Evolutionary conservation across 768 basidiomycete species (phyloP).

Genomic region (Leccinum fibrillosum): DNA sequence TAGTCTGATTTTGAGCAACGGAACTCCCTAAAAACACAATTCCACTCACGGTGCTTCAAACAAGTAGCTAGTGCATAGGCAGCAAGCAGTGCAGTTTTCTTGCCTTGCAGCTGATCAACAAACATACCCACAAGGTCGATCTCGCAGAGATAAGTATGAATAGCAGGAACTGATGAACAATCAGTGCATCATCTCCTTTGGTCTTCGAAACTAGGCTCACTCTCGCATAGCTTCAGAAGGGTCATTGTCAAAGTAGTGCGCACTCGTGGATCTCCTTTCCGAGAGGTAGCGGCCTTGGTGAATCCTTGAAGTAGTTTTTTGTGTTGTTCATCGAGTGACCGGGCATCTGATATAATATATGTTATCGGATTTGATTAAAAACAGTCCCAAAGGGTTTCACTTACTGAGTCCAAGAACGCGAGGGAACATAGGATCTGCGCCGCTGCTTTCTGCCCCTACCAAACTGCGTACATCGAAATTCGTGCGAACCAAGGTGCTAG

Average conservation of each 20-base stretch:
- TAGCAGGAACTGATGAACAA: neutral
- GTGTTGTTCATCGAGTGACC: no score
- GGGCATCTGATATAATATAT: no score
- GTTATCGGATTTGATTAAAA: no score
- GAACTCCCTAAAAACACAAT: neutral
- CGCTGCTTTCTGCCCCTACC: no score
- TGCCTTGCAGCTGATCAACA: conserved; percentile 15
- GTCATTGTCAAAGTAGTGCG: conserved; percentile 24
- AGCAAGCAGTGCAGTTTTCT: conserved; percentile 16
- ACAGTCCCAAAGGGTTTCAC: no score
- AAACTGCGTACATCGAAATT: no score
- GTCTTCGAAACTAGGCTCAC: conserved; percentile 1
- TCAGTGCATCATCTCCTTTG: neutral
- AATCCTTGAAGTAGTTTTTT: no score
- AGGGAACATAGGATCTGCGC: no score
- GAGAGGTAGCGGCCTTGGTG: neutral
- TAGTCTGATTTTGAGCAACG: neutral
- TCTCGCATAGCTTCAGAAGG: conserved; percentile 19
- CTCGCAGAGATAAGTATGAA: conserved; percentile 10
- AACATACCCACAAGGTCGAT: conserved; percentile 6
- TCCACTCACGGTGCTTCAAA: conserved; percentile 12
- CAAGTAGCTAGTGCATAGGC: conserved; percentile 20
- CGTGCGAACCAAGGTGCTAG: no score
- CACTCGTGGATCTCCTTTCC: conserved; percentile 1
- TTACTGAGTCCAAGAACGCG: no score